Evolutionary conservation across 768 basidiomycete species (phyloP).

Genomic region (Suillus paluster): DNA sequence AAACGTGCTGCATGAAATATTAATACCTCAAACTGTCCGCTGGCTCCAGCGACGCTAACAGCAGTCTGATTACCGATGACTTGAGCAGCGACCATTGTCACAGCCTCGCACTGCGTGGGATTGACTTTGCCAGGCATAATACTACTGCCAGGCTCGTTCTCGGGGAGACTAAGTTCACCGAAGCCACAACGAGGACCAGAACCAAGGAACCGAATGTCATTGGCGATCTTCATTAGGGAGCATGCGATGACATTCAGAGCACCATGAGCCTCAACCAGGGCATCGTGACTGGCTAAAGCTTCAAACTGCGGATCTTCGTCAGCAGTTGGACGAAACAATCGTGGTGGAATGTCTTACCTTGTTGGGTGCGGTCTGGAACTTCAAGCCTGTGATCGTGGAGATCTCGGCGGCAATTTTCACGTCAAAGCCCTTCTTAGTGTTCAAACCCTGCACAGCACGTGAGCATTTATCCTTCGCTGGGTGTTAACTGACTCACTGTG

Average conservation of each 20-base stretch:
- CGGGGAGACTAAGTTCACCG: conserved; percentile 91
- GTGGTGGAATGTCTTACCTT: conserved; percentile 59
- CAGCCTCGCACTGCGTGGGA: conserved; percentile 97
- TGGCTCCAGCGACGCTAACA: conserved; percentile 90
- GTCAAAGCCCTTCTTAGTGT: conserved; percentile 97
- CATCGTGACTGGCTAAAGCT: conserved; percentile 97
- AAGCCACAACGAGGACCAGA: conserved; percentile 98
- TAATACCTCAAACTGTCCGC: conserved; percentile 94
- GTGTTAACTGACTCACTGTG: conserved; percentile 62
- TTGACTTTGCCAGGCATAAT: conserved; percentile 99
- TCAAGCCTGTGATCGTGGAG: conserved; percentile 85
- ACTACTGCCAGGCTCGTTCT: conserved; percentile 98
- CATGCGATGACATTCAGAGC: conserved; percentile 96
- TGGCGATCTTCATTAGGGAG: conserved; percentile 99
- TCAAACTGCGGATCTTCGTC: conserved; percentile 69
- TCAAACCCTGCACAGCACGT: conserved; percentile 71
- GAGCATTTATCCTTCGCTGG: conserved; percentile 6
- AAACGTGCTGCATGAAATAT: conserved; percentile 9
- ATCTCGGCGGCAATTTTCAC: conserved; percentile 92
- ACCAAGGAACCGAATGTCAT: conserved; percentile 97
- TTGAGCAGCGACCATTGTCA: conserved; percentile 99
- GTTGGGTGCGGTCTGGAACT: conserved; percentile 97
- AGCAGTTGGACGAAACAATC: neutral
- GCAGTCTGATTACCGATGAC: conserved; percentile 97
- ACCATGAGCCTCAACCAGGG: conserved; percentile 95